Base-by-base conservation (phyloP, 495 filamentous ascomycete genomes). In the Talaromyces trachyspermus region DNA sequence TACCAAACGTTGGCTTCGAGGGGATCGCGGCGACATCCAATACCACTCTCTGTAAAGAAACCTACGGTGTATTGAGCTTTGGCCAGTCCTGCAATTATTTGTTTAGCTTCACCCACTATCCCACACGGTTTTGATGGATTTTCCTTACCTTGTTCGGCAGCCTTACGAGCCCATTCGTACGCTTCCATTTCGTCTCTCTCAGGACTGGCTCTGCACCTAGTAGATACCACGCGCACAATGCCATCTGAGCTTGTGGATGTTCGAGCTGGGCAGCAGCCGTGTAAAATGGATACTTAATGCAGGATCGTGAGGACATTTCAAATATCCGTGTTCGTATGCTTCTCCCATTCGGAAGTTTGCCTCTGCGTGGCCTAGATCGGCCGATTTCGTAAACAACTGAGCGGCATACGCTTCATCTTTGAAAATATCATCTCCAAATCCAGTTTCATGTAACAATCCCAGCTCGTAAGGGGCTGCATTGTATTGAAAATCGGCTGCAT, bases 1-100 rank as follows among this genome's bases (percentile, higher is more conserved):
- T 99, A 99, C 94, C 91, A 97, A 6, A 95, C 86, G 55, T 97
- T 97, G 46, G 92, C 91, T 60, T 96, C 88, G 49, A 99, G 75
- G 2, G 89, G 81, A 61, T 99, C 92, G 17, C 89, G 82, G 4
- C 89, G 85, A 62, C 88, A 95, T 18, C 92, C 92, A 50, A 99
- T 95, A 43, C 92, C 92, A 85, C 90, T 95, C 66, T 99, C 92
- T 7, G 88, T 96, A 65, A 99, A 99, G 69, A 95, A 99, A 12
- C 89, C 92, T 14, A 91, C 78, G 1, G 94, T 88, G 54, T 97
- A 99, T 62, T 97, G 78, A 4, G 92, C 92, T 71, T 99, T 99
- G 6, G 87, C 79, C 32, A 88, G 80, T 29, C 85, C 92, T 95
- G 50, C 27, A 15, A 14, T 46, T 24, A 48, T 46, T n/a, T n/a